A percentile compares a stretch with the other conserved stretches of the same genome.
Evolutionary conservation across 73 alveolate species (phyloP).

Genomic region (Tetrahymena thermophila): DNA sequence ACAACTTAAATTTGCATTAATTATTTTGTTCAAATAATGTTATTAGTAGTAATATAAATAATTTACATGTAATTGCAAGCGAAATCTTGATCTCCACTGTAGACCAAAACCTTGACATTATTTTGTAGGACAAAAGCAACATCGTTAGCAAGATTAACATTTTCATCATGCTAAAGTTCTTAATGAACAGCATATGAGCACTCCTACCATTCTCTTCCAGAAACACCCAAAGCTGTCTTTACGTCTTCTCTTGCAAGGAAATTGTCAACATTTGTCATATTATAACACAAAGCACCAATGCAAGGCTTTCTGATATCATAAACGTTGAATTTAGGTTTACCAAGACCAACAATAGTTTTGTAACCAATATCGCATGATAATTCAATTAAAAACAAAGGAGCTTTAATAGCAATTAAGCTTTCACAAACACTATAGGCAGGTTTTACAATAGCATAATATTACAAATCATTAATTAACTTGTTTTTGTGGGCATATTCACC

Average conservation of each 20-base stretch:
- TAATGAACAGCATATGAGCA: slow-evolving; percentile 52
- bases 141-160: slow-evolving; percentile 47
- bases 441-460: not conserved
- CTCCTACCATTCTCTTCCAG: slow-evolving; percentile 48
- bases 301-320: slow-evolving; percentile 51
- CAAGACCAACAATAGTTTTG: slow-evolving; percentile 35
- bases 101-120: slow-evolving; percentile 46
- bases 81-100: slow-evolving; percentile 59
- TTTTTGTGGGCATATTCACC: slow-evolving; percentile 45
- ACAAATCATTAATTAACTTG: slow-evolving; percentile 14
- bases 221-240: slow-evolving; percentile 45
- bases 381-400: slow-evolving; percentile 25
- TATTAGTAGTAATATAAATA: too few species aligned
- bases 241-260: slow-evolving; percentile 30
- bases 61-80: slow-evolving; percentile 59
- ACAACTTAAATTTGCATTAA: too few species aligned
- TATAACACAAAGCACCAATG: slow-evolving; percentile 43
- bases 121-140: slow-evolving; percentile 28
- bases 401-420: slow-evolving; percentile 9
- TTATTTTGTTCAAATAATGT: too few species aligned
- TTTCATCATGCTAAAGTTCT: slow-evolving; percentile 50
- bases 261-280: slow-evolving; percentile 28
- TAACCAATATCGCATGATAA: slow-evolving; percentile 19
- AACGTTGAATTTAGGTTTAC: slow-evolving; percentile 50
- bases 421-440: slow-evolving; percentile 39